Conservation (phyloP, 2,329 filamentous ascomycete species). For the Epichloe gansuensis region DNA sequence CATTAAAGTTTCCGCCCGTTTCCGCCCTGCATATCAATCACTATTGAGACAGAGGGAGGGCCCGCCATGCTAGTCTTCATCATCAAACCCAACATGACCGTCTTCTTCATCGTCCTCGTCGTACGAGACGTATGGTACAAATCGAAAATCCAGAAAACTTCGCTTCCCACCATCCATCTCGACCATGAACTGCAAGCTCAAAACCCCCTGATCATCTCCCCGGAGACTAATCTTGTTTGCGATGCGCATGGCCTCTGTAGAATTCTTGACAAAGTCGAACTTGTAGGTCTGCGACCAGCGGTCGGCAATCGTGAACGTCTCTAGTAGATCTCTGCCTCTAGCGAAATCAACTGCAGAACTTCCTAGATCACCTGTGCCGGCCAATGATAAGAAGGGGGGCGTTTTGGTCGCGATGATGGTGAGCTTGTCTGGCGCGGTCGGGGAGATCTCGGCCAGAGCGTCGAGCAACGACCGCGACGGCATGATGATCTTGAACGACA, state of each 20-base stretch:
- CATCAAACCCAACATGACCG: neutral
- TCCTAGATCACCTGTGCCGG: constrained; percentile 44
- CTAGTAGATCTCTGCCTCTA: constrained; percentile 52
- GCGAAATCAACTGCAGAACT: constrained; percentile 55
- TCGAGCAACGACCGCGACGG: constrained; percentile 61
- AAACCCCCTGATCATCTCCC: constrained; percentile 69
- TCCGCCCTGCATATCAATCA: neutral
- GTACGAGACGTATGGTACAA: constrained; percentile 58
- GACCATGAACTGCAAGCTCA: constrained; percentile 94
- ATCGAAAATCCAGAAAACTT: constrained; percentile 72
- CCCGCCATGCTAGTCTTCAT: constrained; percentile 3
- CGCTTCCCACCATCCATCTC: constrained; percentile 59
- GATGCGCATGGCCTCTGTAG: constrained; percentile 81
- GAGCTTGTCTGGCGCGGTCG: constrained; percentile 59
- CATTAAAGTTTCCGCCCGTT: neutral
- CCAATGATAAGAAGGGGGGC: constrained; percentile 63
- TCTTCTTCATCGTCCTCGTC: constrained; percentile 25
- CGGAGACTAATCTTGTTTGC: constrained; percentile 87
- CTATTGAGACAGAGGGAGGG: neutral
- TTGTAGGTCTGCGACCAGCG: constrained; percentile 64
- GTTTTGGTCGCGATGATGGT: constrained; percentile 51
- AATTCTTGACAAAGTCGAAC: constrained; percentile 74
- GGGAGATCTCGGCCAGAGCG: constrained; percentile 54
- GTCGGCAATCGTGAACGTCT: constrained; percentile 55
- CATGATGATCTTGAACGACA: constrained; percentile 93